Base-by-base conservation (phyloP, 2,329 filamentous ascomycete species). In the Periconia sp. region DNA sequence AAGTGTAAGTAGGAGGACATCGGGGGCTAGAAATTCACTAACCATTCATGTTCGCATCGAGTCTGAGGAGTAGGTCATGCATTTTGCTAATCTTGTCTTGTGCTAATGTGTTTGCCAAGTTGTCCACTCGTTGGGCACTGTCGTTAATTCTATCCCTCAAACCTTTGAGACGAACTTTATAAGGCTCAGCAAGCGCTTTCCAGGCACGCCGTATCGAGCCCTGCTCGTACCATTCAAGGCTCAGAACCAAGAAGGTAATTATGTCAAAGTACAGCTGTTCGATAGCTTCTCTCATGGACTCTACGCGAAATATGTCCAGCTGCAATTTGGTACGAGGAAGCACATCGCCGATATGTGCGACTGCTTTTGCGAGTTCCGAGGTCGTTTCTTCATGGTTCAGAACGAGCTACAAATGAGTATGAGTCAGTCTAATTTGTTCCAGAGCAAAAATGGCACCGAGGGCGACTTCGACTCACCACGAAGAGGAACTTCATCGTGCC, bases 191-290 rank as follows among this genome's bases (percentile, higher is more conserved):
- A 20, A 66, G 45, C 8, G 56, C 41, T 20, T 61, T 55, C 9
- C 65, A 0, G 11, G 55, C 19, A 37, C 62, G 64, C 41, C 50
- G 57, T 2, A 56, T 2, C 15, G 49, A 66, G 18, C 56, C 53
- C 46, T 64, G 52, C 31, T 66, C 50, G 46, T 70, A 71, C 69
- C 66, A 71, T 1, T 47, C 41, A 20, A 61, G 41, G 1, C 65
- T 64, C 15, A 56, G 56, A 10, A 57, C 11, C 0, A 66, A 46
- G 40, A 71, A 70, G 19, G 47, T 51, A 1, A 71, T 11, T 18
- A 70, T 57, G 13, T 61, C 48, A 2, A 59, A 54, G 46, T 70
- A 70, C 2, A 70, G 52, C 10, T 20, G 20, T 3, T 53, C 52
- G 7, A 67, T 45, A 8, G 59, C 50, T 23, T 54, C 3, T 44